A percentile compares a stretch with the other conserved stretches of the same genome.
phyloP scores from a whole-genome alignment of 2,329 filamentous ascomycete genomes.

The Chaetomiaceae sp. region DNA sequence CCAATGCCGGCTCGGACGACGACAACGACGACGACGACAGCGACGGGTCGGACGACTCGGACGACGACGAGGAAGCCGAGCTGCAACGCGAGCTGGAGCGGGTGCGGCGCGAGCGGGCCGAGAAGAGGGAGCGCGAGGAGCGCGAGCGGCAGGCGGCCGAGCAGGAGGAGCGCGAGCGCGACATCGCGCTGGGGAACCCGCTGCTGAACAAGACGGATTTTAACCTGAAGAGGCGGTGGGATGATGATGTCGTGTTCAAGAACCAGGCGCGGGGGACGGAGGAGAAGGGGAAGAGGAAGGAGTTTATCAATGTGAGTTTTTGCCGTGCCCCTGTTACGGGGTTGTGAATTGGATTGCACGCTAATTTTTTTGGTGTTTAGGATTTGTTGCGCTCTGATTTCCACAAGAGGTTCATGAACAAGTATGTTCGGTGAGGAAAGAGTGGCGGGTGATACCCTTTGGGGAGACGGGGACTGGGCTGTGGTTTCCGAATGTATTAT shows the following conservation, averaged over 20 bases:
- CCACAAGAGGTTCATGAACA: slow-evolving; percentile 92
- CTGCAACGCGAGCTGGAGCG: slow-evolving; percentile 90
- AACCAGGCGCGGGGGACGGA: slow-evolving; percentile 96
- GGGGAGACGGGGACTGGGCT: not conserved
- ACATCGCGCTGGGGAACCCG: slow-evolving; percentile 90
- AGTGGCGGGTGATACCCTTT: slow-evolving; percentile 2
- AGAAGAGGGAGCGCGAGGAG: slow-evolving; percentile 76
- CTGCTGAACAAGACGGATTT: slow-evolving; percentile 82
- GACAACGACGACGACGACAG: slow-evolving; percentile 65
- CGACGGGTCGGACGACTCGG: slow-evolving; percentile 43
- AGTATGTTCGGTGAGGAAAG: slow-evolving; percentile 51
- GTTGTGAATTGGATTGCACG: slow-evolving; percentile 17
- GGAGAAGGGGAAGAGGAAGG: slow-evolving; percentile 79
- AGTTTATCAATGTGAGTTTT: slow-evolving; percentile 84
- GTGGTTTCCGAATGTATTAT: not conserved
- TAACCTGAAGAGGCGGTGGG: slow-evolving; percentile 88
- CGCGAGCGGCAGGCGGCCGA: slow-evolving; percentile 75
- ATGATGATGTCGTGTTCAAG: slow-evolving; percentile 98
- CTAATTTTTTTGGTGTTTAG: slow-evolving; percentile 37
- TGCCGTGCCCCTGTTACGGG: not conserved
- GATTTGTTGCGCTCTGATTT: slow-evolving; percentile 92
- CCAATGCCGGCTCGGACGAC: slow-evolving; percentile 64
- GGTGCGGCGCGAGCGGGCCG: slow-evolving; percentile 81
- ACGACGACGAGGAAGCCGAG: slow-evolving; percentile 76
- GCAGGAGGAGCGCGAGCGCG: slow-evolving; percentile 75